These are phyloP conservation scores for Grifola frondosa DNA, from an alignment of 1,284 basidiomycete genomes.

Conservation along the genomic window DNA sequence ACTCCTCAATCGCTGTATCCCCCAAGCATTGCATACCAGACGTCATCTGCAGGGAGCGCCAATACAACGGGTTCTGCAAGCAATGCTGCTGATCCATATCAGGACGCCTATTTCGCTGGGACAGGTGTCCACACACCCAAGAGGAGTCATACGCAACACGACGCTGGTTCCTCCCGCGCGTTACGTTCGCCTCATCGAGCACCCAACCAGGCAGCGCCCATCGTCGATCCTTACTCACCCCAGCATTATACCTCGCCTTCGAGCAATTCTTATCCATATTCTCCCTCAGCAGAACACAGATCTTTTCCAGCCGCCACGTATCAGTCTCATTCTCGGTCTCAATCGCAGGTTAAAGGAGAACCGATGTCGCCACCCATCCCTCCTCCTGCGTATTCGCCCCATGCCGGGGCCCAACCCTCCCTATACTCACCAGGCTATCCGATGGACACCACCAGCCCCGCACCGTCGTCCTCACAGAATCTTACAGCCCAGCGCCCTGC, in stretches of 20 bases:
- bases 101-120: conserved; percentile 64
- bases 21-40: conserved; percentile 55
- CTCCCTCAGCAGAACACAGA: conserved; percentile 47
- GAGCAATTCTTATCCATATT: conserved; percentile 48
- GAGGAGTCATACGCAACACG: conserved; percentile 54
- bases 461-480: conserved; percentile 49
- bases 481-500: conserved; percentile 44
- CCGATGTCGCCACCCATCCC: conserved; percentile 49
- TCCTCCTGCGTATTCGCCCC: conserved; percentile 52
- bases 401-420: conserved; percentile 37
- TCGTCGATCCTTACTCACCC: conserved; percentile 67
- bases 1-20: conserved; percentile 56
- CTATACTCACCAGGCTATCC: conserved; percentile 41
- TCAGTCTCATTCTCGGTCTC: conserved; percentile 57
- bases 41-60: conserved; percentile 28
- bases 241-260: conserved; percentile 62
- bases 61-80: conserved; percentile 33
- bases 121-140: conserved; percentile 50
- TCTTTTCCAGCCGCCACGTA: conserved; percentile 38
- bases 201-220: conserved; percentile 37
- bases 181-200: conserved; percentile 62
- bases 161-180: conserved; percentile 46
- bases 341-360: conserved; percentile 61
- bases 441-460: conserved; percentile 63
- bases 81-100: conserved; percentile 47